Percentiles rank a stretch among this genome's conserved stretches.
These are phyloP conservation scores for Colletotrichum sansevieriae DNA, from an alignment of 2,329 filamentous ascomycete genomes.

Conservation along the genomic window DNA sequence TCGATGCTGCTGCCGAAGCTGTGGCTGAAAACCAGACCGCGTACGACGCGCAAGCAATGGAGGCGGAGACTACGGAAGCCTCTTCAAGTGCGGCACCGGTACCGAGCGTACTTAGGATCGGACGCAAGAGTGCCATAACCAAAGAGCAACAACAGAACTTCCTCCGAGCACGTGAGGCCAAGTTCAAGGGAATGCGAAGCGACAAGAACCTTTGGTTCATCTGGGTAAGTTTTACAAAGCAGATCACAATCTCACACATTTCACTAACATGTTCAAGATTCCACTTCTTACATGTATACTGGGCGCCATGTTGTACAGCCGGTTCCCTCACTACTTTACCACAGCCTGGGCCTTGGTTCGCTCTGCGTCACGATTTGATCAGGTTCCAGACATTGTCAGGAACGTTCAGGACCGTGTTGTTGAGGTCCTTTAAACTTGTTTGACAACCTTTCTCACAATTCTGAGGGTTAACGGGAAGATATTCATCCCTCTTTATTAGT, in stretches of 20 bases:
- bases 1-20: conserved; percentile 68
- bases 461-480: neutral
- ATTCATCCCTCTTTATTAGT: conserved; percentile 10
- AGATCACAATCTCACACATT: neutral
- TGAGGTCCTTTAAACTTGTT: conserved; percentile 42
- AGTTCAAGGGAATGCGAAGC: conserved; percentile 72
- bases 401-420: conserved; percentile 45
- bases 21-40: conserved; percentile 66
- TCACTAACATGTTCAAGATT: conserved; percentile 56
- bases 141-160: conserved; percentile 75
- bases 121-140: conserved; percentile 73
- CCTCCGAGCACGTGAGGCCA: conserved; percentile 70
- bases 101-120: conserved; percentile 67
- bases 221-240: conserved; percentile 65
- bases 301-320: conserved; percentile 64
- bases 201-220: conserved; percentile 77
- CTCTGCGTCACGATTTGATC: conserved; percentile 32
- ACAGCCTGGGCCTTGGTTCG: conserved; percentile 39
- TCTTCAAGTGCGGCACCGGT: conserved; percentile 42
- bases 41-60: conserved; percentile 59
- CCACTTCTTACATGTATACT: conserved; percentile 63
- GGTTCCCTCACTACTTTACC: conserved; percentile 61
- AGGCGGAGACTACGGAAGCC: conserved; percentile 56
- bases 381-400: conserved; percentile 35
- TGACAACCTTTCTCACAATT: neutral